Evolutionary conservation across 1,139 yeast genomes (phyloP).

Genomic region (Kodamaea plutei): DNA sequence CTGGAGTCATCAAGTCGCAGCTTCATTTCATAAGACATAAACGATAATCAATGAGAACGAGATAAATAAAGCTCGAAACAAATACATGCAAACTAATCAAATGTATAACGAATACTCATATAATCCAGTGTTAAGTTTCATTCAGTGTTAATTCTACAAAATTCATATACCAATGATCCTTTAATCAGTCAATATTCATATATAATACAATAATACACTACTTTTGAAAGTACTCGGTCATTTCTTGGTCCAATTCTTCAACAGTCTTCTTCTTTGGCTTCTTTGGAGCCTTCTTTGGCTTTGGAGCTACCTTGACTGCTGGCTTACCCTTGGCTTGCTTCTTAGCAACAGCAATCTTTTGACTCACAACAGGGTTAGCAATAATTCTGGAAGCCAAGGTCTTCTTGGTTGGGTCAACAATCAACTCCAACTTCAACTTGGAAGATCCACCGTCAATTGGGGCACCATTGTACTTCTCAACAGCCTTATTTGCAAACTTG

Average conservation of each 20-base stretch:
- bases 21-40: too few species aligned
- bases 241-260: conserved; percentile 89
- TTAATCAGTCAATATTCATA: too few species aligned
- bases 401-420: conserved; percentile 78
- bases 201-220: not conserved
- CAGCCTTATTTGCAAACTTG: conserved; percentile 68
- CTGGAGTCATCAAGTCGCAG: too few species aligned
- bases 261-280: conserved; percentile 57
- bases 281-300: conserved; percentile 17
- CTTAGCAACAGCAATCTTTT: conserved; percentile 22
- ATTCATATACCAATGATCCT: too few species aligned
- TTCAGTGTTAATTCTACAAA: too few species aligned
- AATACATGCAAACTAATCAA: too few species aligned
- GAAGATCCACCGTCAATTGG: conserved; percentile 86
- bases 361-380: conserved; percentile 36
- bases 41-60: too few species aligned
- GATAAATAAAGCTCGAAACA: too few species aligned
- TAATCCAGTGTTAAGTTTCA: too few species aligned
- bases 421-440: conserved; percentile 76
- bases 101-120: too few species aligned
- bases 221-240: conserved; percentile 72
- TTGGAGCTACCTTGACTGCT: conserved; percentile 9
- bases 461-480: conserved; percentile 83
- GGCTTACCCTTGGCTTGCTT: conserved; percentile 17
- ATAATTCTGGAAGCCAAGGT: conserved; percentile 72